phyloP scores from a whole-genome alignment of 108 stramenopile genomes.

The Nitzschia sp. region DNA sequence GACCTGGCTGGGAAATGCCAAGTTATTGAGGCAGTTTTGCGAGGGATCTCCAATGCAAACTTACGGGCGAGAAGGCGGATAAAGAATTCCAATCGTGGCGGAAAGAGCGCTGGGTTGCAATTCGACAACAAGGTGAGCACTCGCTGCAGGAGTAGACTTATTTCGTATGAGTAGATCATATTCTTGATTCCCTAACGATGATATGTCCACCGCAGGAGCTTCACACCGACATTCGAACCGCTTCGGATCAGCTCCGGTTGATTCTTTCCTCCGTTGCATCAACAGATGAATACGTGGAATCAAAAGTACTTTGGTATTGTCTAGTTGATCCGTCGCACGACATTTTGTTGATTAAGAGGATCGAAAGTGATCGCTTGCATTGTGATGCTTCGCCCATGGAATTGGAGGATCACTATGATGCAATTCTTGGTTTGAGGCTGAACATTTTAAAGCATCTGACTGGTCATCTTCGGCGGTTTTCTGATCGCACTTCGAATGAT shows the following conservation, averaged over 20 bases:
- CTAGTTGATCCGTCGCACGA: constrained; percentile 24
- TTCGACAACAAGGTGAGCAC: not conserved
- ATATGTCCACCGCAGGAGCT: constrained; percentile 13
- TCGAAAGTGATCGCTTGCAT: not conserved
- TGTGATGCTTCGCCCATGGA: too few species aligned
- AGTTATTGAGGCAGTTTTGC: constrained; percentile 13
- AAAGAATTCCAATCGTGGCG: not conserved
- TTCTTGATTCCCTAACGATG: too few species aligned
- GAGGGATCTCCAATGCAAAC: not conserved
- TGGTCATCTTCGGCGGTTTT: not conserved
- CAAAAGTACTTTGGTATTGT: constrained; percentile 14
- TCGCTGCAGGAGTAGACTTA: not conserved
- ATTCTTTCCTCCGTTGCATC: not conserved
- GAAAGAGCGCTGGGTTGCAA: not conserved
- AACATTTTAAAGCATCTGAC: constrained; percentile 17
- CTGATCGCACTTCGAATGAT: not conserved
- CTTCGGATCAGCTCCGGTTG: not conserved
- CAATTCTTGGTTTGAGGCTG: constrained; percentile 3
- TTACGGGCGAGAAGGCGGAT: not conserved
- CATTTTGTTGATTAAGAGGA: constrained; percentile 1
- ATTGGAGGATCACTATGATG: not conserved
- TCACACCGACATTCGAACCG: not conserved
- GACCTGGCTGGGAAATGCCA: constrained; percentile 16
- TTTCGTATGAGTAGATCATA: too few species aligned
- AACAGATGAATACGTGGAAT: not conserved